Base-by-base conservation (phyloP, 2,329 filamentous ascomycete genomes). In the Monosporascus sp. region DNA sequence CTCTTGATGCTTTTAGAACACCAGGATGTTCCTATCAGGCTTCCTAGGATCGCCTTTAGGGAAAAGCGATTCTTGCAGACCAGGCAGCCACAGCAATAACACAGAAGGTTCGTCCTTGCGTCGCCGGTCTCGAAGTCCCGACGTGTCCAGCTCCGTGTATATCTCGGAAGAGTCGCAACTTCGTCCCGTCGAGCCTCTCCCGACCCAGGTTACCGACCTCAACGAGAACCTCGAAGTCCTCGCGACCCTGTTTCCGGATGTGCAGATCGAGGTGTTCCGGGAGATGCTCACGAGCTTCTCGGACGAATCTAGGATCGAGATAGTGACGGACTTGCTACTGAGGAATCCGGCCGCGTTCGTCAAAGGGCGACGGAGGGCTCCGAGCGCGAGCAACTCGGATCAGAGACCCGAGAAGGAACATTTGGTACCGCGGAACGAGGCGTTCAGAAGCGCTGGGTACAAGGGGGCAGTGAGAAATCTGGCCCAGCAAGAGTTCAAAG, bases 261-360 rank as follows among this genome's bases (percentile, higher is more conserved):
- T 92, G n/a, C 87, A 90, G 68, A 77, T 89, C 55, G 88, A 92
- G 60, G 89, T 92, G 18, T 90, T 94, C 65, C 82, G 89, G 45
- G 89, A 93, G 73, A 88, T 94, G 81, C 81, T 94, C 48, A 72
- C 78, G 39, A 87, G 77, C 63, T 87, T 92, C 65, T 86, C 87
- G 62, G 83, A 85, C 61, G 87, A 92, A 68, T 93, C 88, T 56
- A 77, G 88, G 58, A 72, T 93, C 24, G 85, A 89, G 44, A 78
- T 94, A 48, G 85, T 92, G 27, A 89, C 89, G 14, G 89, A 94
- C 65, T 81, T 84, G 48, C 74, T 94, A 54, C 75, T 94, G 54
- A 90, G 89, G 72, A 84, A 87, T 63, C 82, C 83, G 37, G 79
- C 81, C 51, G 79, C 81, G 48, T 89, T 84, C 77, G 84, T 88